Conservation (phyloP, 805 yeast species). For the Pichia pseudocactophila region DNA sequence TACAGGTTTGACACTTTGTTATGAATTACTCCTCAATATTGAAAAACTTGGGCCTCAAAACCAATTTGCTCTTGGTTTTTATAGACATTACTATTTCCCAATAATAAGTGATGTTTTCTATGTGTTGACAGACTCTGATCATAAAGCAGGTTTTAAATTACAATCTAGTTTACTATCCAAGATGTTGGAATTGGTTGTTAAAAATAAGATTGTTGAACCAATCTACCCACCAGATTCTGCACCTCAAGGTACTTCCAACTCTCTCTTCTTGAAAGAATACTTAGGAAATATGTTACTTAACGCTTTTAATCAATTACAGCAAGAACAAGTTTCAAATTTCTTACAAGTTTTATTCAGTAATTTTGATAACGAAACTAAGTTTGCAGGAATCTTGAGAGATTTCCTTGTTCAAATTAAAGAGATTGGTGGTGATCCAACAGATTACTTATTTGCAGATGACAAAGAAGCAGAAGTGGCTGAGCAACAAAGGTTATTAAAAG, state of each 20-base stretch:
- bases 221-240: conserved; percentile 74
- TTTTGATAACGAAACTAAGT: conserved; percentile 64
- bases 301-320: conserved; percentile 89
- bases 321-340: conserved; percentile 75
- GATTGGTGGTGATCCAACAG: conserved; percentile 91
- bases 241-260: conserved; percentile 77
- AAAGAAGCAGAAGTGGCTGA: conserved; percentile 69
- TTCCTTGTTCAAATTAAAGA: conserved; percentile 94
- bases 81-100: conserved; percentile 79
- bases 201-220: conserved; percentile 64
- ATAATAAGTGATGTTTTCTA: conserved; percentile 87
- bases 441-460: conserved; percentile 90
- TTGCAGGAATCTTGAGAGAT: conserved; percentile 83
- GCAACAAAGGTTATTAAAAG: conserved; percentile 60
- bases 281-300: conserved; percentile 69
- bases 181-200: conserved; percentile 75
- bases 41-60: conserved; percentile 56
- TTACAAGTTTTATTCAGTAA: conserved; percentile 66
- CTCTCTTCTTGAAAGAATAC: conserved; percentile 69
- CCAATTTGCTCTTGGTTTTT: conserved; percentile 76
- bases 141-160: conserved; percentile 87
- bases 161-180: conserved; percentile 81
- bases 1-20: conserved; percentile 74
- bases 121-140: conserved; percentile 94
- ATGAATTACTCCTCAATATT: conserved; percentile 78